phyloP scores from a whole-genome alignment of 148 eudicot species.

The Amaranthus cruentus region DNA sequence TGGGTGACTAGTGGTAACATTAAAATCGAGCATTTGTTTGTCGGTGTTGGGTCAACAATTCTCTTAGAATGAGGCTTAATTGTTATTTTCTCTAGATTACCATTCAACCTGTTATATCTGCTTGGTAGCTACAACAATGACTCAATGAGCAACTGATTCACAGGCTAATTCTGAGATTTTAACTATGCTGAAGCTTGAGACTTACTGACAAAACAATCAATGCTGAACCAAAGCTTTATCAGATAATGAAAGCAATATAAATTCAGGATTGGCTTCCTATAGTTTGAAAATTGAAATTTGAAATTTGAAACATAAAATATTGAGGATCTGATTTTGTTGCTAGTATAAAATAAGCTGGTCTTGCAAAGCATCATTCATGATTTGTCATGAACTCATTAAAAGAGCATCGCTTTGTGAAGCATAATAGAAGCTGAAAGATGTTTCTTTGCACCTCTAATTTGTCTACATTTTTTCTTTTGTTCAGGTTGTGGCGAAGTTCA shows the following conservation, averaged over 20 bases:
- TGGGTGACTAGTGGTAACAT: neutral
- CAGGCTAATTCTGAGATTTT: neutral
- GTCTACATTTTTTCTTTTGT: slow-evolving; percentile 13
- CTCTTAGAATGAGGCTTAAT: neutral
- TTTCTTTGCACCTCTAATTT: slow-evolving; percentile 3
- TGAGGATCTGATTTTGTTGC: neutral
- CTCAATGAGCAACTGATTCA: neutral
- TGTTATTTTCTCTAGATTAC: neutral
- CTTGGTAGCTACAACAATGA: slow-evolving; percentile 3
- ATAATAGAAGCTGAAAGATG: neutral
- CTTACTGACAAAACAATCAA: neutral
- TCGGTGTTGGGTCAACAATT: neutral
- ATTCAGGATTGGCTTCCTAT: neutral
- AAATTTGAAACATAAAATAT: neutral
- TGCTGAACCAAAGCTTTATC: neutral
- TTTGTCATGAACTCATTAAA: neutral
- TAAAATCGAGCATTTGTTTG: neutral
- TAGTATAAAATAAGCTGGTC: neutral
- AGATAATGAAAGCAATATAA: neutral
- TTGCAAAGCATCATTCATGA: neutral
- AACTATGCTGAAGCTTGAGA: neutral
- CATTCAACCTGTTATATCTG: neutral
- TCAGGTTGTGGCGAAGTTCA: slow-evolving; percentile 94
- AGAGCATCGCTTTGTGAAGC: neutral
- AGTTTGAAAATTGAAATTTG: neutral